Conservation (phyloP, 2,329 filamentous ascomycete genomes). For the Colletotrichum melonis region DNA sequence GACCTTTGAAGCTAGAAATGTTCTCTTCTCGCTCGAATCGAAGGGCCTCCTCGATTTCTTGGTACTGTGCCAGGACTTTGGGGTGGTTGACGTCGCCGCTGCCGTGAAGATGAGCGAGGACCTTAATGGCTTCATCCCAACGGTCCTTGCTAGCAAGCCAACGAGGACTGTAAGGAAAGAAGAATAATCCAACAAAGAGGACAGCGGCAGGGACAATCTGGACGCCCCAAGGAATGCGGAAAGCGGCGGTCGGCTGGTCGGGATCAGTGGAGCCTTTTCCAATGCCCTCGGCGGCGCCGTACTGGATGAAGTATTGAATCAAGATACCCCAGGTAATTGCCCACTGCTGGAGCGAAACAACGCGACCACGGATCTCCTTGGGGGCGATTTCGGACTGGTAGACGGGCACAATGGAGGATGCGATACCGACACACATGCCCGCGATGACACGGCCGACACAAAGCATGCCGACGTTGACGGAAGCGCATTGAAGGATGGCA, state of each 20-base stretch:
- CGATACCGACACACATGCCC: slow-evolving; percentile 79
- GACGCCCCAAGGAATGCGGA: slow-evolving; percentile 71
- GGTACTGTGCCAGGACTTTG: slow-evolving; percentile 71
- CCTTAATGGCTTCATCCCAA: slow-evolving; percentile 72
- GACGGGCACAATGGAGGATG: slow-evolving; percentile 76
- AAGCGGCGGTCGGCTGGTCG: slow-evolving; percentile 63
- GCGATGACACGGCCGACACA: slow-evolving; percentile 78
- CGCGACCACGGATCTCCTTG: slow-evolving; percentile 67
- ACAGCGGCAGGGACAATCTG: slow-evolving; percentile 67
- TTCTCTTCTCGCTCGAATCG: slow-evolving; percentile 65
- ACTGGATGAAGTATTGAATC: slow-evolving; percentile 75
- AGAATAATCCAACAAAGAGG: slow-evolving; percentile 67
- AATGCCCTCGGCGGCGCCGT: slow-evolving; percentile 65
- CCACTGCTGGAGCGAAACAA: slow-evolving; percentile 74
- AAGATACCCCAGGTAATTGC: slow-evolving; percentile 78
- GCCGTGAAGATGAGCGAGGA: slow-evolving; percentile 70
- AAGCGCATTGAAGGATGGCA: slow-evolving; percentile 66
- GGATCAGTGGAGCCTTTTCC: slow-evolving; percentile 62
- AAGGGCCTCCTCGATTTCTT: slow-evolving; percentile 68
- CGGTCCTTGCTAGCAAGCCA: slow-evolving; percentile 77
- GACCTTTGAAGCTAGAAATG: slow-evolving; percentile 58
- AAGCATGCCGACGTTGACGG: slow-evolving; percentile 77
- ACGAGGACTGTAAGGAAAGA: slow-evolving; percentile 73
- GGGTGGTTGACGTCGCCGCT: slow-evolving; percentile 65
- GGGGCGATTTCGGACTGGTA: slow-evolving; percentile 76